Evolutionary conservation across 2,329 filamentous ascomycete species (phyloP).

Genomic region (Fusarium bulbicola): DNA sequence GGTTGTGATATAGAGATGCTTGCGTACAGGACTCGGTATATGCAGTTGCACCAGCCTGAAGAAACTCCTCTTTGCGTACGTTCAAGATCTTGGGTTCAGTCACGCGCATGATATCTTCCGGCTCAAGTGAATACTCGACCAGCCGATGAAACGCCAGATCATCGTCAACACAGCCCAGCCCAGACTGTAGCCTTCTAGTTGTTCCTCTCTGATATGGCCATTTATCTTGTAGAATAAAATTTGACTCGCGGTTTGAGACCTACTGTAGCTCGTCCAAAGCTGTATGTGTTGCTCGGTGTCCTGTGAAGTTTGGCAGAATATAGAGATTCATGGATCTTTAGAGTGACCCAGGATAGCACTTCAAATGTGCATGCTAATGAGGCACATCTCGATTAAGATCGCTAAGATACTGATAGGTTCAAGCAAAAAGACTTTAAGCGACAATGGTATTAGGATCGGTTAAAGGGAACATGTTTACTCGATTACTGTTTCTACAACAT

Average conservation of each 20-base stretch:
- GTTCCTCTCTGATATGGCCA: not conserved
- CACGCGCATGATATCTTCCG: no score
- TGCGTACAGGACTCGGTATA: not conserved
- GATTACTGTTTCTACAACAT: not conserved
- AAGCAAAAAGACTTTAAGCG: not conserved
- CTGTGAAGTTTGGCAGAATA: not conserved
- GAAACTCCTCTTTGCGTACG: rapidly evolving
- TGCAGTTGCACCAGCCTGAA: not conserved
- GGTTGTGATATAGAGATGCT: not conserved
- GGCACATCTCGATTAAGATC: not conserved
- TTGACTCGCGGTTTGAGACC: not conserved
- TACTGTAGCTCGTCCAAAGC: not conserved
- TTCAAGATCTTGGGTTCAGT: not conserved
- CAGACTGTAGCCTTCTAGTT: not conserved
- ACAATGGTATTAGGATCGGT: not conserved
- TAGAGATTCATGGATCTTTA: not conserved
- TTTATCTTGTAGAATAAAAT: rapidly evolving
- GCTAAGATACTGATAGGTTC: rapidly evolving
- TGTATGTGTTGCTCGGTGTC: not conserved
- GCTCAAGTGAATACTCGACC: no score
- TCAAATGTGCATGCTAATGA: not conserved
- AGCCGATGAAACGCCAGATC: not conserved
- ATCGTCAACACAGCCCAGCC: no score
- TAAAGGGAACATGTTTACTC: no score
- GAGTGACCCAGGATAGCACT: not conserved